Conservation (phyloP, 306 rosid species). For the Fagus sylvatica region DNA sequence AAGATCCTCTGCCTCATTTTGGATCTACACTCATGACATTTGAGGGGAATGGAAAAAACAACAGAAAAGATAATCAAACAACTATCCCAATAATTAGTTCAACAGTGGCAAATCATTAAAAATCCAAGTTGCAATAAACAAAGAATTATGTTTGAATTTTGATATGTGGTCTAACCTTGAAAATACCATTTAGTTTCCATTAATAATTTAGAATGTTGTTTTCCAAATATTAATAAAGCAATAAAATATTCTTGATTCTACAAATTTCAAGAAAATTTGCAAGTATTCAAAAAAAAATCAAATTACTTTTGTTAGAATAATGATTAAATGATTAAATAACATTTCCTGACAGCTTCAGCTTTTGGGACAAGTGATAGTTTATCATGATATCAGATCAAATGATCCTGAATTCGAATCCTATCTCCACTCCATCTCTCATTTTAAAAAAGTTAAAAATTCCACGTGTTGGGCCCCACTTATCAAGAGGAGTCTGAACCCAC, state of each 20-base stretch:
- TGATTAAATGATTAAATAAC: too few species aligned
- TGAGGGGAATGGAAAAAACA: neutral
- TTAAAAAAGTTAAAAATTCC: too few species aligned
- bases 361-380: too few species aligned
- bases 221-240: neutral
- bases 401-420: too few species aligned
- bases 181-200: neutral
- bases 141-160: neutral
- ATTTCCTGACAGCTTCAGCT: too few species aligned
- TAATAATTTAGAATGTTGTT: neutral
- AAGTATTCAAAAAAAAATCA: neutral
- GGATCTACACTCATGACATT: slow-evolving; percentile 54
- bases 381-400: too few species aligned
- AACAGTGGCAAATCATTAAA: neutral
- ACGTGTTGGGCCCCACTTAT: too few species aligned
- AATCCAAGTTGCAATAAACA: neutral
- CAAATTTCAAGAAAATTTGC: neutral
- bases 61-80: slow-evolving; percentile 23
- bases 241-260: neutral
- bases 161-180: neutral
- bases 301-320: neutral
- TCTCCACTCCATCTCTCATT: too few species aligned
- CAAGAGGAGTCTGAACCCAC: too few species aligned
- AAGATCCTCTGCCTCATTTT: slow-evolving; percentile 79
- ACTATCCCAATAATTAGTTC: slow-evolving; percentile 3